phyloP scores from a whole-genome alignment of 768 basidiomycete genomes.

The Suillus subaureus region DNA sequence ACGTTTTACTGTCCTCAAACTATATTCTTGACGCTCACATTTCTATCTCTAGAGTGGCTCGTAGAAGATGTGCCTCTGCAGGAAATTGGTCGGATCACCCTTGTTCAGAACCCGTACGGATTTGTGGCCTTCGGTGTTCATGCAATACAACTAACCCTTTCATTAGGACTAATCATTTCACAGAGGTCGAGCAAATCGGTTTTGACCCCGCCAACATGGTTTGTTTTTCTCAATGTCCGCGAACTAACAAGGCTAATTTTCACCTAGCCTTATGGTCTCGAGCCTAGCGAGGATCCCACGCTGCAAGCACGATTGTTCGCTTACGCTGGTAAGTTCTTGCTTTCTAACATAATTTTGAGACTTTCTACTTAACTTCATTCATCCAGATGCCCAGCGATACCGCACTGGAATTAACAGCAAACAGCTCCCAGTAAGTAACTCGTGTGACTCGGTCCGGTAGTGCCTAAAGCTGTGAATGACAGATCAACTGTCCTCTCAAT shows the following conservation, averaged over 20 bases:
- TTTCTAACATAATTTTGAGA: background rate
- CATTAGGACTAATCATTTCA: constrained; percentile 30
- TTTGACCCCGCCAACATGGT: constrained; percentile 56
- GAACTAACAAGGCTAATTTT: background rate
- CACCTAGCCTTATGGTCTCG: constrained; percentile 36
- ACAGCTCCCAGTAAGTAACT: constrained; percentile 35
- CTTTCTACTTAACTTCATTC: background rate
- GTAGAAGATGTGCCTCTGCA: constrained; percentile 34
- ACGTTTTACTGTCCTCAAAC: background rate
- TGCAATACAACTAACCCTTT: constrained; percentile 1
- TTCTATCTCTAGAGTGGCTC: constrained; percentile 35
- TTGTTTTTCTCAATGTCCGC: constrained; percentile 1
- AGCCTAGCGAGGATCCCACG: constrained; percentile 57
- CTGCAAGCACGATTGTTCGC: constrained; percentile 61
- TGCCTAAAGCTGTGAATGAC: constrained; percentile 1
- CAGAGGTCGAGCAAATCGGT: constrained; percentile 45
- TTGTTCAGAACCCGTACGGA: constrained; percentile 39
- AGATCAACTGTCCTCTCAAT: constrained; percentile 41
- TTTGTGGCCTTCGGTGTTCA: background rate
- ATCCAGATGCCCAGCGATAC: constrained; percentile 40
- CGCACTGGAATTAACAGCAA: constrained; percentile 41
- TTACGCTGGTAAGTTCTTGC: constrained; percentile 44
- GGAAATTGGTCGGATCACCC: constrained; percentile 41
- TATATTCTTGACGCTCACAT: background rate
- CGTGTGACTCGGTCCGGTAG: background rate